These are phyloP conservation scores for Serendipita sp. DNA, from an alignment of 768 basidiomycete genomes.

Conservation along the genomic window DNA sequence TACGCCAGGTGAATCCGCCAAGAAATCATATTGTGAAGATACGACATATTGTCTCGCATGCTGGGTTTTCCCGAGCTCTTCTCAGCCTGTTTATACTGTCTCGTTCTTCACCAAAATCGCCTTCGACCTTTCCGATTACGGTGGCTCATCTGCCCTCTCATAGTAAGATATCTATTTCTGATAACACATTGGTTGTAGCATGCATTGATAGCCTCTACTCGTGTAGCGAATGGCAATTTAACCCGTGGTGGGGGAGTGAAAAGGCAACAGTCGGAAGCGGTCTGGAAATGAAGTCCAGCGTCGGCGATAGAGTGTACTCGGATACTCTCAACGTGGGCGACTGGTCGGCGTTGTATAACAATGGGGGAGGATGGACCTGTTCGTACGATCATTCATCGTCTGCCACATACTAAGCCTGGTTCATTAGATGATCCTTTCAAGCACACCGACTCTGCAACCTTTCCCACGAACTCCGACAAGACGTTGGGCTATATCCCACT, in stretches of 20 bases:
- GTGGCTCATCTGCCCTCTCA: background rate
- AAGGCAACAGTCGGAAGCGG: background rate
- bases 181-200: too few species aligned
- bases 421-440: background rate
- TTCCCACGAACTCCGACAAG: background rate
- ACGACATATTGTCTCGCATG: background rate
- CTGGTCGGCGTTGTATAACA: background rate
- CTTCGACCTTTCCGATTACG: background rate
- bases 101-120: background rate
- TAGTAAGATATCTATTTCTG: background rate
- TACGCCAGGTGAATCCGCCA: background rate
- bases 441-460: background rate
- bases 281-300: background rate
- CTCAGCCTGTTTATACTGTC: background rate
- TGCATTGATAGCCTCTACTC: background rate
- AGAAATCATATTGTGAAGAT: background rate
- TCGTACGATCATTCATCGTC: background rate
- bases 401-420: background rate
- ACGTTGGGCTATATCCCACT: background rate
- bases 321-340: background rate
- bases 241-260: background rate
- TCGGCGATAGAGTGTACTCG: background rate
- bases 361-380: background rate
- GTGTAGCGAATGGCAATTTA: background rate
- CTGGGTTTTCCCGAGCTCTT: background rate